phyloP scores from a whole-genome alignment of 495 filamentous ascomycete species.

The Hypomontagnella monticulosa region DNA sequence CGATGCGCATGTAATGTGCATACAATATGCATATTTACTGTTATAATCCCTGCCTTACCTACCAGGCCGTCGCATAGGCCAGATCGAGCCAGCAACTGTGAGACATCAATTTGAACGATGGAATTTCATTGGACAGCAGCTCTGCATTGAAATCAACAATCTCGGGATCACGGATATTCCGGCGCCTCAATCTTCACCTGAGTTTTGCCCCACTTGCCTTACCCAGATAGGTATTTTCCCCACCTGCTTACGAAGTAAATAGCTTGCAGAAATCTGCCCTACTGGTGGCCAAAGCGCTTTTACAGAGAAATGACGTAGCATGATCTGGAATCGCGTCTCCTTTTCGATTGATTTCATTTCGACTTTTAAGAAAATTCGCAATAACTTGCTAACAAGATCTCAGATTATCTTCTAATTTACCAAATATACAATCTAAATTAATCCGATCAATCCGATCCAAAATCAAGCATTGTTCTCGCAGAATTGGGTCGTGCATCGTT shows the following conservation, averaged over 20 bases:
- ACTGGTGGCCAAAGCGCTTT: conserved; percentile 30
- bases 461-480: neutral
- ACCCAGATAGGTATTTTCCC: neutral
- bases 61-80: conserved; percentile 31
- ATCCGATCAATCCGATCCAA: neutral
- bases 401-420: neutral
- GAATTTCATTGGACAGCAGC: too few relatives aligned
- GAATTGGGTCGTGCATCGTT: neutral
- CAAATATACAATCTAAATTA: neutral
- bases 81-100: conserved; percentile 28
- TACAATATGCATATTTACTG: neutral
- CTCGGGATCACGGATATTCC: too few relatives aligned
- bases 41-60: conserved; percentile 29
- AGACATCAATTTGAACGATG: neutral
- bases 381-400: conserved; percentile 1
- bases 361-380: conserved; percentile 6
- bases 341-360: conserved; percentile 10
- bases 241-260: neutral
- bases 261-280: neutral
- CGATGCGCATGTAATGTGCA: too few relatives aligned
- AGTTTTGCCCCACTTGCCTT: too few relatives aligned
- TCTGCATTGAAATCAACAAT: too few relatives aligned
- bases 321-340: conserved; percentile 32
- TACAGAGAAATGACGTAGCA: conserved; percentile 30
- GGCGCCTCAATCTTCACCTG: too few relatives aligned